These are phyloP conservation scores for Ulmus americana DNA, from an alignment of 331 rosid genomes.

Conservation along the genomic window DNA sequence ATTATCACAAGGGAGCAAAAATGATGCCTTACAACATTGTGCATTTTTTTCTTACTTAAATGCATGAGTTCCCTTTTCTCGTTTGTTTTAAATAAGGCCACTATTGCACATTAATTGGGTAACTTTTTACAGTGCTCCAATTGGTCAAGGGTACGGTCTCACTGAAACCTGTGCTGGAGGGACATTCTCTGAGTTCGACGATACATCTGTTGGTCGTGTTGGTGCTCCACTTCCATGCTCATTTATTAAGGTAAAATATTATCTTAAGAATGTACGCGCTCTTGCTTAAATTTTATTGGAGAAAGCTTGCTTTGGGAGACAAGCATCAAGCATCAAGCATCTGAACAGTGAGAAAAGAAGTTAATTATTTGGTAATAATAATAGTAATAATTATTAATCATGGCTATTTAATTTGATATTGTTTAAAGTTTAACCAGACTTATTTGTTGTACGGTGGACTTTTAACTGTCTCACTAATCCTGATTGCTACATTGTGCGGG, in stretches of 20 bases:
- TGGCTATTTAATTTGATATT: neutral
- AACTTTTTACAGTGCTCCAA: slow-evolving; percentile 63
- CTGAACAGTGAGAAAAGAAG: too few relatives aligned
- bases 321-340: too few relatives aligned
- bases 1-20: neutral
- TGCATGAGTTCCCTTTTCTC: too few relatives aligned
- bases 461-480: neutral
- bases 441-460: neutral
- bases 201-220: slow-evolving; percentile 83
- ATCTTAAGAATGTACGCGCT: neutral
- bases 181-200: slow-evolving; percentile 83
- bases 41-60: too few relatives aligned
- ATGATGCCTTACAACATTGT: too few relatives aligned
- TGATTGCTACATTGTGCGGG: neutral
- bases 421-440: neutral
- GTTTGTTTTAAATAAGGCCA: too few relatives aligned
- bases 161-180: slow-evolving; percentile 97
- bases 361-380: too few relatives aligned
- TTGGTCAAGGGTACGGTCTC: slow-evolving; percentile 98
- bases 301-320: neutral
- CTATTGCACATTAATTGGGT: slow-evolving; percentile 17
- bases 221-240: slow-evolving; percentile 99
- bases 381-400: too few relatives aligned
- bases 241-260: slow-evolving; percentile 56
- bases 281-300: neutral